phyloP scores from a whole-genome alignment of 345 rosid species.

The Dimocarpus longan region DNA sequence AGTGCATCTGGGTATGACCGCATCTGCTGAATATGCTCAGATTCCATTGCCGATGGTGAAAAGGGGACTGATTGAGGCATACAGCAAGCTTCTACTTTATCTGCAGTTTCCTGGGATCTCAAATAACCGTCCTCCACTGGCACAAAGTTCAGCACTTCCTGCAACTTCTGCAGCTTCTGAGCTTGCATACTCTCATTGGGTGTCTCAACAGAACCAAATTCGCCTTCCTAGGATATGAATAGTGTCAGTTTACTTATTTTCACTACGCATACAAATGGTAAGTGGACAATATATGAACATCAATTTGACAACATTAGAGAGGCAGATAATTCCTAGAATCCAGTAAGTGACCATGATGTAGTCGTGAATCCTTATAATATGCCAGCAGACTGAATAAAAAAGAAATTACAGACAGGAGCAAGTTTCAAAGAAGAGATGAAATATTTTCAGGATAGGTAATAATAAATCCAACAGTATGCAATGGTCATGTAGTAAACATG shows the following conservation, averaged over 20 bases:
- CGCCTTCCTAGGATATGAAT: conserved; percentile 41
- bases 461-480: background rate
- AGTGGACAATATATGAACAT: conserved; percentile 8
- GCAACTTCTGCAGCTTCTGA: conserved; percentile 49
- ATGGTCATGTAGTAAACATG: background rate
- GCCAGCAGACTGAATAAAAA: background rate
- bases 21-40: conserved; percentile 39
- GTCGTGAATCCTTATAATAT: background rate
- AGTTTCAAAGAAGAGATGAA: too few species aligned
- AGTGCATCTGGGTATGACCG: conserved; percentile 41
- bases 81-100: conserved; percentile 36
- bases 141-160: conserved; percentile 45
- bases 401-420: background rate
- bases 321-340: background rate
- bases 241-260: conserved; percentile 11
- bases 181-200: conserved; percentile 26
- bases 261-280: conserved; percentile 9
- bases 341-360: background rate
- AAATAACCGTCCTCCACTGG: conserved; percentile 38
- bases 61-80: conserved; percentile 34
- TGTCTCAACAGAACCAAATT: conserved; percentile 25
- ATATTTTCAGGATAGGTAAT: too few species aligned
- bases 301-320: background rate
- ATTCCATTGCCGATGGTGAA: conserved; percentile 35
- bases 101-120: conserved; percentile 37